Conservation (phyloP, 805 yeast species). For the Lachancea dasiensis region DNA sequence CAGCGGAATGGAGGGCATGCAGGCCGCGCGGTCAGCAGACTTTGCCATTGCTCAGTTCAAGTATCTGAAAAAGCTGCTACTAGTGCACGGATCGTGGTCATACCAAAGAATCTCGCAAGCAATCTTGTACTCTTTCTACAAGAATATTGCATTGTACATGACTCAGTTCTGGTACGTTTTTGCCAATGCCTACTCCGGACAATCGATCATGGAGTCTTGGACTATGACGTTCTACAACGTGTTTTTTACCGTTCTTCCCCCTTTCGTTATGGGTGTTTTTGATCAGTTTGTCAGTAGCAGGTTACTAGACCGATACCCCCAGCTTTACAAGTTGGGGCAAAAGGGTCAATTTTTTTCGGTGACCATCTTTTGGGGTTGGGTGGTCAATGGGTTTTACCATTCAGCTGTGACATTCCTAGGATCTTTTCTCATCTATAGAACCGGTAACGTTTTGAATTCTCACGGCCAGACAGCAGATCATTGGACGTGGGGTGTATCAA, state of each 20-base stretch:
- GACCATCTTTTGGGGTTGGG: slow-evolving; percentile 95
- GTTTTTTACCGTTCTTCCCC: slow-evolving; percentile 89
- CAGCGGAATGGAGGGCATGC: slow-evolving; percentile 99
- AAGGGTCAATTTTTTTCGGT: slow-evolving; percentile 84
- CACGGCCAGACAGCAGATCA: slow-evolving; percentile 74
- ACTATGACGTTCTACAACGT: slow-evolving; percentile 94
- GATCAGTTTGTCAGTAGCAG: slow-evolving; percentile 94
- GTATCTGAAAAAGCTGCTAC: slow-evolving; percentile 69
- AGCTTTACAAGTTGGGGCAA: slow-evolving; percentile 86
- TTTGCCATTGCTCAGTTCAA: slow-evolving; percentile 94
- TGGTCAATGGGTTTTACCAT: slow-evolving; percentile 89
- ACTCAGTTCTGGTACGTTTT: slow-evolving; percentile 98
- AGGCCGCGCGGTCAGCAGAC: slow-evolving; percentile 98
- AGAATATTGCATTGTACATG: slow-evolving; percentile 92
- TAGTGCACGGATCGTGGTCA: slow-evolving; percentile 98
- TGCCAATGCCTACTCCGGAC: slow-evolving; percentile 88
- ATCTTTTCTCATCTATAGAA: slow-evolving; percentile 57
- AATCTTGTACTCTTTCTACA: slow-evolving; percentile 89
- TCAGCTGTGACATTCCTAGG: slow-evolving; percentile 79
- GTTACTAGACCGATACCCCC: slow-evolving; percentile 86
- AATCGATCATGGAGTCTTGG: slow-evolving; percentile 96
- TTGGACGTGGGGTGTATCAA: slow-evolving; percentile 93
- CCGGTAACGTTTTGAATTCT: slow-evolving; percentile 54
- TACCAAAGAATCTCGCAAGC: slow-evolving; percentile 92
- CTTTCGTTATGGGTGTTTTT: slow-evolving; percentile 91